Evolutionary conservation across 306 rosid genomes (phyloP).

Genomic region (Carpinus fangiana): DNA sequence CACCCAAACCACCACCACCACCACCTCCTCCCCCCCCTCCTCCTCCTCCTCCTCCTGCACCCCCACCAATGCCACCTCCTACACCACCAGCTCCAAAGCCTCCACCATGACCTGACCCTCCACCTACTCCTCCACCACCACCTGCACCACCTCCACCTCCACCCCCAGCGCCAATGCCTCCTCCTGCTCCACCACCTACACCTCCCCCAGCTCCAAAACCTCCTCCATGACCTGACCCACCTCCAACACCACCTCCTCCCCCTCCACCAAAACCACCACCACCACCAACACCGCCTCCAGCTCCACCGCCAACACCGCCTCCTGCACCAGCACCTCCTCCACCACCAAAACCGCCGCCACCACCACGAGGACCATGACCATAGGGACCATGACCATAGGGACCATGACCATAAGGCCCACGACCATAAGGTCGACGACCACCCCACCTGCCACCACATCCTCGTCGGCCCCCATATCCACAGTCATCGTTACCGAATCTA

Average conservation of each 20-base stretch:
- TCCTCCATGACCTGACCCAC: slow-evolving; percentile 12
- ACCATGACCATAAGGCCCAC: slow-evolving; percentile 23
- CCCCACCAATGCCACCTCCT: slow-evolving; percentile 21
- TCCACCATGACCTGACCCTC: too few species aligned
- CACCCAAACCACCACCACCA: slow-evolving; percentile 37
- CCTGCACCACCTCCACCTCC: slow-evolving; percentile 37
- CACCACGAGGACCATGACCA: slow-evolving; percentile 10
- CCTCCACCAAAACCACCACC: slow-evolving; percentile 21
- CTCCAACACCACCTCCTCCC: slow-evolving; percentile 14
- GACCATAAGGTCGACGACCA: slow-evolving; percentile 36
- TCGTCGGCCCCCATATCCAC: slow-evolving; percentile 55
- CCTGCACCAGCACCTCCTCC: background rate
- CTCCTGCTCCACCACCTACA: slow-evolving; percentile 2
- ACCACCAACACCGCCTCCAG: slow-evolving; percentile 11
- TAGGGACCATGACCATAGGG: background rate
- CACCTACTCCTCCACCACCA: slow-evolving; percentile 15
- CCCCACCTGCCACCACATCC: slow-evolving; percentile 49
- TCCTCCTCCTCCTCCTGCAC: slow-evolving; percentile 36
- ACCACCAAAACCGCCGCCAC: background rate
- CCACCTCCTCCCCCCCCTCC: slow-evolving; percentile 31
- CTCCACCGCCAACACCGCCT: slow-evolving; percentile 12
- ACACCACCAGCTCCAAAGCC: slow-evolving; percentile 18
- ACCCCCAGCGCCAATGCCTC: slow-evolving; percentile 10
- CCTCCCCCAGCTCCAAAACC: slow-evolving; percentile 30
- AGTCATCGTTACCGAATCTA: slow-evolving; percentile 47